Evolutionary conservation across 1,284 basidiomycete species (phyloP), one percentile per base, ranked within the genome.

Genomic region (Ceratobasidium sp.): DNA sequence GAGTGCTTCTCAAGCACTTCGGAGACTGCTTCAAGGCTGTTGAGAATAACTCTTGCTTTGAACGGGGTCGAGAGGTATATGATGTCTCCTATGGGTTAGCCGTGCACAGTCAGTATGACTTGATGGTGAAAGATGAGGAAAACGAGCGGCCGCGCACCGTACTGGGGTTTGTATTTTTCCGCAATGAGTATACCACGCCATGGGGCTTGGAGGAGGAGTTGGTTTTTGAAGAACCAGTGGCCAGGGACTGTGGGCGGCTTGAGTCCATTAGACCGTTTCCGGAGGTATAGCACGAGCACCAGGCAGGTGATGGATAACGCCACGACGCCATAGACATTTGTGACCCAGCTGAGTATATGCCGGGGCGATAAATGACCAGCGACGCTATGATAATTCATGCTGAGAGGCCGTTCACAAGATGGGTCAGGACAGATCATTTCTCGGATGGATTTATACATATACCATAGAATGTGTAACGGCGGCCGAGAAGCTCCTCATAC

Each of bases 141-240:
- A 11, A 9, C 8, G 7, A 54, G n/a, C 9, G n/a, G n/a, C n/a
- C n/a, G 19, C 41, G 6, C 24, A 62, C 59, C 59, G 45, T 62
- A 62, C 6, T n/a, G 2, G 8, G 59, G 59, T 19, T 62, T 62
- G 19, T 44, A 62, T 22, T 44, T 45, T 6, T 62, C 6, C n/a
- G 41, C 36, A 2, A 62, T 22, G n/a, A 62, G 36, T 2, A 45
- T 44, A 1, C 33, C 59, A 3, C 59, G 29, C 59, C 59, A 62
- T 22, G 59, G 33, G 2, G 59, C 33, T 22, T 24, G 15, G 1
- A 62, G n/a, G 3, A 62, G 9, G 14, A n/a, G 3, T n/a, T 47
- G 59, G n/a, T 62, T 62, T 24, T 62, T 62, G 59, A 44, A 62
- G 36, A 62, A 45, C 59, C 59, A 62, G n/a, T 62, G 59, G 0